phyloP scores from a whole-genome alignment of 306 rosid genomes.

The Inga leiocalycina region DNA sequence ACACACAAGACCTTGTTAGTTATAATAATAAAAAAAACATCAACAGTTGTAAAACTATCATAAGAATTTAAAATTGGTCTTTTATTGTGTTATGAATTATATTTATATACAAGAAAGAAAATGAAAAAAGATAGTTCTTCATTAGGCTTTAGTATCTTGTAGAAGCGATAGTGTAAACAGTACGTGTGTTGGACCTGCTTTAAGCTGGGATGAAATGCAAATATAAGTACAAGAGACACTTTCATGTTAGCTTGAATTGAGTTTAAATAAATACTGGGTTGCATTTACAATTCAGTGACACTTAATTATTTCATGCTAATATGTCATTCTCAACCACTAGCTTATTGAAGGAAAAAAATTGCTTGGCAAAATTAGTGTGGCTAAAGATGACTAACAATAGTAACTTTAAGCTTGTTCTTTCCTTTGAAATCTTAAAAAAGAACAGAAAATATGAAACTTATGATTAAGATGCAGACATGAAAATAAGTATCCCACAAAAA shows the following conservation, averaged over 20 bases:
- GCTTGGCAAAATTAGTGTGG: constrained; percentile 33
- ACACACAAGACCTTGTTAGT: too few relatives aligned
- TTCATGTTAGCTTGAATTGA: background rate
- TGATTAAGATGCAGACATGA: background rate
- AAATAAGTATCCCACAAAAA: constrained; percentile 36
- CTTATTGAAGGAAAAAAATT: background rate
- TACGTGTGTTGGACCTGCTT: too few relatives aligned
- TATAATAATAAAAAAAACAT: too few relatives aligned
- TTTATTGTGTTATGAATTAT: background rate
- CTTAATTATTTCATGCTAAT: background rate
- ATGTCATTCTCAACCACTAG: background rate
- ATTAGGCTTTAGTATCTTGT: too few relatives aligned
- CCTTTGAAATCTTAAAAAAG: constrained; percentile 30
- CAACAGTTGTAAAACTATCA: too few relatives aligned
- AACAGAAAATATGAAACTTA: constrained; percentile 6
- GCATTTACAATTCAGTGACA: background rate
- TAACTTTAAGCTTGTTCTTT: constrained; percentile 36
- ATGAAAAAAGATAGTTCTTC: background rate
- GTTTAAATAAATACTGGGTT: background rate
- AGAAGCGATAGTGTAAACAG: too few relatives aligned
- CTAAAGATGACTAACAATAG: constrained; percentile 32
- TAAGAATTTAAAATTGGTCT: too few relatives aligned
- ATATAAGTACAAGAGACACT: background rate
- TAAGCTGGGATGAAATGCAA: background rate
- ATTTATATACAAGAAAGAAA: too few relatives aligned